Conservation (phyloP, 1,284 basidiomycete genomes). For the Rhodotorula sp. region DNA sequence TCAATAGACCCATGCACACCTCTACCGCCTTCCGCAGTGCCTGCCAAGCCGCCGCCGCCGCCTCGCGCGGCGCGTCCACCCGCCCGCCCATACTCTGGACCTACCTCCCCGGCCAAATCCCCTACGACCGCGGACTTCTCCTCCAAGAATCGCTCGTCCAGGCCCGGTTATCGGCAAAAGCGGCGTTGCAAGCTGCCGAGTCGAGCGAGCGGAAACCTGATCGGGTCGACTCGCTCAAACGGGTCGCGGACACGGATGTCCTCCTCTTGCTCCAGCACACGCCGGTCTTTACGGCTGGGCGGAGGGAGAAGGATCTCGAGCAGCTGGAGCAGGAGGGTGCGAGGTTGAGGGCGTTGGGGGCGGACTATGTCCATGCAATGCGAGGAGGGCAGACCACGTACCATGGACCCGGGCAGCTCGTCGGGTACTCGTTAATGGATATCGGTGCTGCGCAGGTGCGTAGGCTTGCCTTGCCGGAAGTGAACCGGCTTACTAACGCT, state of each 20-base stretch:
- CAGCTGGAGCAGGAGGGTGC: conserved; percentile 60
- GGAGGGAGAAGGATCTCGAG: conserved; percentile 70
- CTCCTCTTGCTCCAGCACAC: conserved; percentile 67
- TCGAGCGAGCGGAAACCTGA: conserved; percentile 36
- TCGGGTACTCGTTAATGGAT: conserved; percentile 92
- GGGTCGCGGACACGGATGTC: conserved; percentile 52
- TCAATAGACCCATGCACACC: not conserved
- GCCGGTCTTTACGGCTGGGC: conserved; percentile 90
- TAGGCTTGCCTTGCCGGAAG: too few species aligned
- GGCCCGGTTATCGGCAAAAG: conserved; percentile 44
- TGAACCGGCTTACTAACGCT: not conserved
- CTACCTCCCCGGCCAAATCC: conserved; percentile 29
- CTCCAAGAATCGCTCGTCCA: conserved; percentile 39
- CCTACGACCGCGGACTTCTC: conserved; percentile 32
- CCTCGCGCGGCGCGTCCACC: not conserved
- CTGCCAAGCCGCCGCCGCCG: not conserved
- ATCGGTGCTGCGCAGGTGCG: conserved; percentile 62
- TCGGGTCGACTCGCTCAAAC: conserved; percentile 54
- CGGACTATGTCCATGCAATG: conserved; percentile 78
- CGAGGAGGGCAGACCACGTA: conserved; percentile 94
- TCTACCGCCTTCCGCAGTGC: not conserved
- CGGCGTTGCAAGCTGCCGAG: conserved; percentile 68
- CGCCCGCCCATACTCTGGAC: conserved; percentile 29
- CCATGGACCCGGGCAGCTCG: conserved; percentile 95
- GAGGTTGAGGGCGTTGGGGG: conserved; percentile 71